phyloP scores from a whole-genome alignment of 345 rosid genomes.

The Eucalyptus caleyi region DNA sequence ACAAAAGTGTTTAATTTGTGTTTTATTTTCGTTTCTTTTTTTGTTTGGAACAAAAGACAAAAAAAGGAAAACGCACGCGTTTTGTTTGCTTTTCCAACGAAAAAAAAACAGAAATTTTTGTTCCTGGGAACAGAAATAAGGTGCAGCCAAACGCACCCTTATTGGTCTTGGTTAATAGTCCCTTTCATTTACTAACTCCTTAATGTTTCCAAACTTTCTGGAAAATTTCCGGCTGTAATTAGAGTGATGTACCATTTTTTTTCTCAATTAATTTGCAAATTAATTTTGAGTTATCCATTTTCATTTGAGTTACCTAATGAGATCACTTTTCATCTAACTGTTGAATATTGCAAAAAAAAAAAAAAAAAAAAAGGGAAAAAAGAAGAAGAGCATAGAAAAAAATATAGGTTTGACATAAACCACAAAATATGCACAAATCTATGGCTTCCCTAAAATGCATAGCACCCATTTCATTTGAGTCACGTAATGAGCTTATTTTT shows the following conservation, averaged over 20 bases:
- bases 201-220: not conserved
- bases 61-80: too few species aligned
- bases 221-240: not conserved
- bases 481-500: not conserved
- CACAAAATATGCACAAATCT: too few species aligned
- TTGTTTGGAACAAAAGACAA: too few species aligned
- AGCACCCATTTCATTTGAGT: not conserved
- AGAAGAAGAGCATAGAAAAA: not conserved
- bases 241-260: not conserved
- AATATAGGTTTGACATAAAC: not conserved
- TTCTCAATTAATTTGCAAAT: not conserved
- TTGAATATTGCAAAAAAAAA: not conserved
- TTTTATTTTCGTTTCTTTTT: too few species aligned
- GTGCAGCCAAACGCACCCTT: too few species aligned
- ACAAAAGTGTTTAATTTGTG: too few species aligned
- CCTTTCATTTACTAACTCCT: not conserved
- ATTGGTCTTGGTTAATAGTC: not conserved
- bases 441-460: too few species aligned
- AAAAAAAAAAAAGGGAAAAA: accelerated
- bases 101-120: too few species aligned
- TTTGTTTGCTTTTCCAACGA: too few species aligned
- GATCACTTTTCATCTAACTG: not conserved
- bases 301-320: not conserved
- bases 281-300: not conserved
- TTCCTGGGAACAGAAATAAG: too few species aligned